phyloP scores from a whole-genome alignment of 305 asterid genomes.

The Coffea humblotiana region DNA sequence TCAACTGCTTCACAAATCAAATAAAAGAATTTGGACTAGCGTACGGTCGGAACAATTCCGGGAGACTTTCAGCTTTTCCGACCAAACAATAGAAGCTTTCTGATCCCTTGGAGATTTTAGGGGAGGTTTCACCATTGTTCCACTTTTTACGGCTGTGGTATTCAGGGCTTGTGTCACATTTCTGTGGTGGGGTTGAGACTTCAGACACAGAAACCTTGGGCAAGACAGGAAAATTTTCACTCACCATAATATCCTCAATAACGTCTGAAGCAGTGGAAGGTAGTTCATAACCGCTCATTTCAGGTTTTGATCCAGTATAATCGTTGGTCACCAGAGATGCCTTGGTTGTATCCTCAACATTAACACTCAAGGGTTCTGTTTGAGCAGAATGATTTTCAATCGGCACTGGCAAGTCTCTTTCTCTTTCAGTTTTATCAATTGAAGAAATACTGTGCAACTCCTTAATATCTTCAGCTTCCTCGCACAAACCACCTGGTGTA shows the following conservation, averaged over 20 bases:
- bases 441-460: slow-evolving; percentile 43
- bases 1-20: slow-evolving; percentile 16
- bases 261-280: slow-evolving; percentile 22
- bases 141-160: slow-evolving; percentile 63
- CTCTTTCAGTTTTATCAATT: slow-evolving; percentile 39
- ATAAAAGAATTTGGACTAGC: slow-evolving; percentile 6
- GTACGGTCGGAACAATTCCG: neutral
- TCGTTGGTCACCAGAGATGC: slow-evolving; percentile 18
- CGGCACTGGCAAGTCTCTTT: slow-evolving; percentile 1
- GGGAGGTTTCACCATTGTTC: slow-evolving; percentile 55
- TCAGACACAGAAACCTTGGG: slow-evolving; percentile 41
- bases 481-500: slow-evolving; percentile 11
- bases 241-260: slow-evolving; percentile 27
- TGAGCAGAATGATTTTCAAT: slow-evolving; percentile 19
- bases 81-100: slow-evolving; percentile 73
- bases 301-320: slow-evolving; percentile 16
- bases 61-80: slow-evolving; percentile 43
- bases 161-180: slow-evolving; percentile 41
- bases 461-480: slow-evolving; percentile 41
- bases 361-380: slow-evolving; percentile 10
- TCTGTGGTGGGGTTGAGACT: slow-evolving; percentile 55
- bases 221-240: slow-evolving; percentile 34
- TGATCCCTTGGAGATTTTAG: slow-evolving; percentile 61
- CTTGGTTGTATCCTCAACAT: slow-evolving; percentile 13
- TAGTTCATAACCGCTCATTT: slow-evolving; percentile 20